A percentile compares a stretch with the other conserved stretches of the same genome.
Evolutionary conservation across 2,329 filamentous ascomycete genomes (phyloP).

Genomic region (Mycosphaerella arachidis): DNA sequence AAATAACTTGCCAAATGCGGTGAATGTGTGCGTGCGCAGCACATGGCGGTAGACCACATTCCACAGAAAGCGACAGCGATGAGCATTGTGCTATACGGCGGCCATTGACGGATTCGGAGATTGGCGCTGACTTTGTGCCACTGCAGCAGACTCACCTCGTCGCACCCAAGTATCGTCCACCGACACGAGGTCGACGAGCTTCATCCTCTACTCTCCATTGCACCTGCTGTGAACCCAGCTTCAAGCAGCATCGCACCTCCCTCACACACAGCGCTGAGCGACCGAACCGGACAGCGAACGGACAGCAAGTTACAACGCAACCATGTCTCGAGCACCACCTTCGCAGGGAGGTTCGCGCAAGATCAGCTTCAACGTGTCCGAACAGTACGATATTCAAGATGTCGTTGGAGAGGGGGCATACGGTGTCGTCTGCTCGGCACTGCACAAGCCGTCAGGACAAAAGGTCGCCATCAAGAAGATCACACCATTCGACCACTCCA

Average conservation of each 20-base stretch:
- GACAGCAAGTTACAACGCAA: slow-evolving; percentile 4
- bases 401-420: slow-evolving; percentile 98
- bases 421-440: slow-evolving; percentile 94
- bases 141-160: slow-evolving; percentile 14
- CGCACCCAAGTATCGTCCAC: not conserved
- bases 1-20: slow-evolving; percentile 10
- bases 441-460: slow-evolving; percentile 96
- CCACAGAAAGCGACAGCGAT: slow-evolving; percentile 3
- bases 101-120: slow-evolving; percentile 14
- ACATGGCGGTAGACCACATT: slow-evolving; percentile 17
- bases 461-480: slow-evolving; percentile 99
- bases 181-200: not conserved
- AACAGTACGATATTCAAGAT: slow-evolving; percentile 99
- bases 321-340: slow-evolving; percentile 25
- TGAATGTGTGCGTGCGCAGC: slow-evolving; percentile 13
- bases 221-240: not conserved
- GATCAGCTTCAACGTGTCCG: slow-evolving; percentile 99
- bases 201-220: not conserved
- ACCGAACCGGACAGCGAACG: not conserved
- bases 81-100: slow-evolving; percentile 9
- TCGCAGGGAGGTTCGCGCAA: slow-evolving; percentile 61
- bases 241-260: not conserved
- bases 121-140: slow-evolving; percentile 16
- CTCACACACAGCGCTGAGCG: not conserved
- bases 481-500: slow-evolving; percentile 84